Percentiles rank a stretch among this genome's conserved stretches.
Conservation (phyloP, 169 alveolate species). For the Besnoitia besnoiti region DNA sequence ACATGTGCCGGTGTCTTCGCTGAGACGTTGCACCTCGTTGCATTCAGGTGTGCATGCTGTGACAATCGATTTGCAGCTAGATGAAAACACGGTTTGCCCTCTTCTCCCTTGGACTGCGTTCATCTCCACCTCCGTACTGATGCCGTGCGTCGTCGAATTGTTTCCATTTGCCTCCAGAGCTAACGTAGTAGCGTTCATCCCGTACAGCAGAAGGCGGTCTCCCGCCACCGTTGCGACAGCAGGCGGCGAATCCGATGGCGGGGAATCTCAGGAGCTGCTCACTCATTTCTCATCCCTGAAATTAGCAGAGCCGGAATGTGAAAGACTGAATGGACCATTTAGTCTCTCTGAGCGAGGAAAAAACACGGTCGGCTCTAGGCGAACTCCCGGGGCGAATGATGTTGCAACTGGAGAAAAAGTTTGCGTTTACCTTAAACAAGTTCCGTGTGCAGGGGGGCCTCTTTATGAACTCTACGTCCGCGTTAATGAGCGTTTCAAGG, state of each 20-base stretch:
- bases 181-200: background rate
- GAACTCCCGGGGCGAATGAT: no score
- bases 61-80: background rate
- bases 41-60: background rate
- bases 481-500: background rate
- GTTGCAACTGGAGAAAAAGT: no score
- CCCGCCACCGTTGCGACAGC: background rate
- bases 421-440: background rate
- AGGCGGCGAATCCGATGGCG: background rate
- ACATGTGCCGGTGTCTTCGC: background rate
- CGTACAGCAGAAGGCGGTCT: background rate
- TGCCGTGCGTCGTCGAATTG: constrained; percentile 8
- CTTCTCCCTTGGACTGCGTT: background rate
- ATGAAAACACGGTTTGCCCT: background rate
- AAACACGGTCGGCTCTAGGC: no score
- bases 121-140: background rate
- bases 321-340: no score
- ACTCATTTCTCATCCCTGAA: background rate
- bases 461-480: background rate
- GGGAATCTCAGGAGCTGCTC: background rate
- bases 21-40: background rate
- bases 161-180: background rate
- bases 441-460: background rate
- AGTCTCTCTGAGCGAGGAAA: no score
- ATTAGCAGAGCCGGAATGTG: background rate